Evolutionary conservation across 164 flowering plant genomes (phyloP).

Genomic region (Magnolia sinica): DNA sequence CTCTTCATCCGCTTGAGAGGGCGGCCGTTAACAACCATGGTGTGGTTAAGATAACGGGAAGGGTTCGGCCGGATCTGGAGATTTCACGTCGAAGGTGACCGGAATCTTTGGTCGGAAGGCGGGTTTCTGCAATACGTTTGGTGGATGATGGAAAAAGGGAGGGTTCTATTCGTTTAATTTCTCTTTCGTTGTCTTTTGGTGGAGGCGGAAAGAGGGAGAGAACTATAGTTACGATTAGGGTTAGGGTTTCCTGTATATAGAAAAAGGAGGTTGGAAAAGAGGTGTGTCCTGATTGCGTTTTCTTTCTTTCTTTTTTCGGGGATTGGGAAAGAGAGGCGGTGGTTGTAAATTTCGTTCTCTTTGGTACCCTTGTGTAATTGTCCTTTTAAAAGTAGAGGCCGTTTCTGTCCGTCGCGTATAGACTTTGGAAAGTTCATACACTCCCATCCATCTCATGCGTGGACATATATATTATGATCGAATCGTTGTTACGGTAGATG

Average conservation of each 20-base stretch:
- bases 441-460: no score
- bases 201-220: neutral
- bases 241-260: neutral
- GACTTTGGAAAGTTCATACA: no score
- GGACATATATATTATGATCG: no score
- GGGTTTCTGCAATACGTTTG: neutral
- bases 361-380: neutral
- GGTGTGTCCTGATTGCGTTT: neutral
- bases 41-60: neutral
- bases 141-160: neutral
- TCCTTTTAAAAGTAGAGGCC: neutral
- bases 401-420: neutral
- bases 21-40: slow-evolving; percentile 64
- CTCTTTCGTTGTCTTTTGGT: neutral
- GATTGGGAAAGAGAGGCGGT: neutral
- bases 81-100: neutral
- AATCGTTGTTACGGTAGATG: no score
- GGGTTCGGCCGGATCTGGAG: slow-evolving; percentile 6
- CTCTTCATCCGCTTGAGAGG: slow-evolving; percentile 69
- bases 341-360: neutral
- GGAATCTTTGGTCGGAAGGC: neutral
- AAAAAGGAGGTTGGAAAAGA: neutral
- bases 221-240: neutral
- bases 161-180: neutral
- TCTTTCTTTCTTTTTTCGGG: neutral